phyloP scores from a whole-genome alignment of 2,329 filamentous ascomycete genomes.

The Aquanectria penicillioides region DNA sequence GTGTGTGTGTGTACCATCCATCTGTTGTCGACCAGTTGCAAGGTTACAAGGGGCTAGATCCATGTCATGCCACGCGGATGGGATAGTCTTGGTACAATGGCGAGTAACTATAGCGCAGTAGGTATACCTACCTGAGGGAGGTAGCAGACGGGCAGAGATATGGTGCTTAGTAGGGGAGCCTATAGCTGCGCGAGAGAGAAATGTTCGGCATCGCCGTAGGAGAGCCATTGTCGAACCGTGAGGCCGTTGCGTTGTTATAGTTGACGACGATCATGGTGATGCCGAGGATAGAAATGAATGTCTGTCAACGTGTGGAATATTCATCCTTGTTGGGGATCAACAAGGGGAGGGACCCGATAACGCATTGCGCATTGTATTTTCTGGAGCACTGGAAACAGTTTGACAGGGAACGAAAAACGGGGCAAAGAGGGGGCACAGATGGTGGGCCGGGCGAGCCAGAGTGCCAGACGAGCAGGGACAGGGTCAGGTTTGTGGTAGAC shows the following conservation, averaged over 20 bases:
- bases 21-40: conserved; percentile 5
- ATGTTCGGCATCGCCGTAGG: neutral
- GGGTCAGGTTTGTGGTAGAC: conserved; percentile 12
- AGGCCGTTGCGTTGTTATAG: neutral
- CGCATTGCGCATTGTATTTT: neutral
- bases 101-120: neutral
- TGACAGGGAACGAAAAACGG: conserved; percentile 17
- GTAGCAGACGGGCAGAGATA: neutral
- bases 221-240: neutral
- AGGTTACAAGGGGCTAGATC: conserved; percentile 7
- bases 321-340: conserved; percentile 6
- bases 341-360: neutral
- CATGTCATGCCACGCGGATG: conserved; percentile 18
- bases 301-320: neutral
- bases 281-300: neutral
- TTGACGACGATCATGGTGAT: neutral
- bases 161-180: conserved; percentile 2
- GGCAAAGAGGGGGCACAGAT: conserved; percentile 4
- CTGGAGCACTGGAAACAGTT: neutral
- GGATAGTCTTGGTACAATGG: neutral
- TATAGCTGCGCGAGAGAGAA: too few relatives aligned
- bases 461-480: conserved; percentile 15
- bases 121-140: neutral
- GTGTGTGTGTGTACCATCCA: neutral
- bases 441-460: conserved; percentile 15